Base-by-base conservation (phyloP, 352 stramenopile species). In the Phytopythium ostracodes region DNA sequence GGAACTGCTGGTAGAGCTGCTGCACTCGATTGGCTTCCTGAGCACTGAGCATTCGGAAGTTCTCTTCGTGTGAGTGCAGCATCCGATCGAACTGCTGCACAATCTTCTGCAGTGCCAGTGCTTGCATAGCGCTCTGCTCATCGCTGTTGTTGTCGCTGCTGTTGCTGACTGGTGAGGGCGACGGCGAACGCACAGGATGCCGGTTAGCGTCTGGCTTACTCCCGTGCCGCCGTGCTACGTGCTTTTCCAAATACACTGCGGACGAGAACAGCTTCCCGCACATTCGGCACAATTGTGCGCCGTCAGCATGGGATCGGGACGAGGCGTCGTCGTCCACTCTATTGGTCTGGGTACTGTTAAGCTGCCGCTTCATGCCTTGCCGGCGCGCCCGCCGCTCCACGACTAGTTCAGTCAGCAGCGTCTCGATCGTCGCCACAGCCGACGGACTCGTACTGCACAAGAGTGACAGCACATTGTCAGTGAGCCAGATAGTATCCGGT, bases 181-280 rank as follows among this genome's bases (percentile, higher is more conserved):
- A 44, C 44, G n/a, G 44, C 20, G 44, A 51, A 10, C 44, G 44
- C 22, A 22, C 11, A 14, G 44, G 9, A 51, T n/a, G 22, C 18
- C 22, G 44, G 14, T 20, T 27, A 22, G 3, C 12, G 20, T 51
- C 44, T 4, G 44, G 11, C 12, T 27, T 56, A 46, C 60, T 67
- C 24, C 64, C 73, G 25, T 92, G 84, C 18, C 84, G 64, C 24
- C 84, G 60, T 29, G 76, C 49, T n/a, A 77, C 54, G 59, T 92
- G 84, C n/a, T 87, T 86, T 4, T 85, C 72, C 22, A 92, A 64
- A 65, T 79, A 92, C 29, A 70, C 65, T 18, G 66, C 47, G 1
- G 84, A 87, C 22, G 78, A 85, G 31, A 92, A 92, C 54, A 90
- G 60, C 56, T 91, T 89, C 2, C 81, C 84, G 60, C 81, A 92